Percentiles rank a stretch among this genome's conserved stretches.
phyloP scores from a whole-genome alignment of 768 basidiomycete genomes.

The Leccinum aurantiacum region DNA sequence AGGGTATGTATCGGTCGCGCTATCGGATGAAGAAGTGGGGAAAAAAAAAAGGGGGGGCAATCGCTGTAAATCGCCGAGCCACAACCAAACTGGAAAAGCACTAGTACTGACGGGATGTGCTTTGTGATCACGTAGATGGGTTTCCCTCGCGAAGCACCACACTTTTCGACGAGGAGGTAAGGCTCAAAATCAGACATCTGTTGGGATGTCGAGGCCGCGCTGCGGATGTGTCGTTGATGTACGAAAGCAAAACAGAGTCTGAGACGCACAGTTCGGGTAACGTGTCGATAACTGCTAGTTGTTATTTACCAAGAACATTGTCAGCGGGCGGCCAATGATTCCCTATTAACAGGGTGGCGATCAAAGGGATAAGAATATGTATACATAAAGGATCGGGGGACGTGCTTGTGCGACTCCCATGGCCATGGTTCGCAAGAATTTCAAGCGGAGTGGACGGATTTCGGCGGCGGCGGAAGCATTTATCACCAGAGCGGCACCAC shows the following conservation, averaged over 20 bases:
- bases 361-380: constrained; percentile 32
- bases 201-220: constrained; percentile 12
- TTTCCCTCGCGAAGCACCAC: constrained; percentile 40
- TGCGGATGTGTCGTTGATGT: constrained; percentile 21
- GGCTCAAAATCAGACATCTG: constrained; percentile 33
- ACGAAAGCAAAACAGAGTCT: constrained; percentile 24
- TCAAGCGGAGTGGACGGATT: constrained; percentile 17
- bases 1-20: constrained; percentile 34
- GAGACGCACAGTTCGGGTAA: constrained; percentile 21
- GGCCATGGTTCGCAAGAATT: constrained; percentile 20
- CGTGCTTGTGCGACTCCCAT: constrained; percentile 22
- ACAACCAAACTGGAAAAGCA: constrained; percentile 9
- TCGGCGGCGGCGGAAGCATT: constrained; percentile 20
- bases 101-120: constrained; percentile 39
- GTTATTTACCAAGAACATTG: constrained; percentile 32
- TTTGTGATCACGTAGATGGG: constrained; percentile 46
- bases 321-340: constrained; percentile 27
- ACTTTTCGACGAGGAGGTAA: constrained; percentile 42
- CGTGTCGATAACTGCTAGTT: constrained; percentile 26
- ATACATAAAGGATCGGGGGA: constrained; percentile 29
- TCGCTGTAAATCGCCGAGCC: constrained; percentile 17
- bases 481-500: constrained; percentile 3
- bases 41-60: neutral
- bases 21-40: constrained; percentile 9
- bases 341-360: constrained; percentile 28